Percentiles rank a stretch among this genome's conserved stretches.
Evolutionary conservation across 495 filamentous ascomycete species (phyloP).

Genomic region (Penicillium riverlandense): DNA sequence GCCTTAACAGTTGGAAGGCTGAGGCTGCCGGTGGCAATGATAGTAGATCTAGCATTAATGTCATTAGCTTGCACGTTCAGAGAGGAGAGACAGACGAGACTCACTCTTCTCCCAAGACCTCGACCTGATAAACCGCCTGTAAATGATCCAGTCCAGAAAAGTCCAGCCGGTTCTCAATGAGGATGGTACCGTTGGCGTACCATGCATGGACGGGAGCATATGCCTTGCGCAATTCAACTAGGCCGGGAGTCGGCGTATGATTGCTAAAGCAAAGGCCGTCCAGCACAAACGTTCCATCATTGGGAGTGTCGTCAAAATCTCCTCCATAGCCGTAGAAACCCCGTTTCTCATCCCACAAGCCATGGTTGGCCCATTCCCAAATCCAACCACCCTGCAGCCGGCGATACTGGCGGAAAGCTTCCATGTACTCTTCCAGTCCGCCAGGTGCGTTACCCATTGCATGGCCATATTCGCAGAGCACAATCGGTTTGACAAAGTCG

Average conservation of each 20-base stretch:
- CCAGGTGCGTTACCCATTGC: constrained; percentile 72
- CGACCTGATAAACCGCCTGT: constrained; percentile 16
- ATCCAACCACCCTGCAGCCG: constrained; percentile 63
- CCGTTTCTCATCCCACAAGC: constrained; percentile 43
- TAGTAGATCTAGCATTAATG: not conserved
- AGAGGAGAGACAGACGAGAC: not conserved
- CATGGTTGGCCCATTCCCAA: constrained; percentile 72
- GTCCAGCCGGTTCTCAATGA: constrained; percentile 40
- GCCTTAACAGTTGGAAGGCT: not conserved
- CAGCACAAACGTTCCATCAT: constrained; percentile 59
- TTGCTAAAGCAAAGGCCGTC: constrained; percentile 54
- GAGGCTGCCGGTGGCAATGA: not conserved
- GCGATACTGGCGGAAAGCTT: constrained; percentile 48
- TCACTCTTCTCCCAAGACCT: constrained; percentile 10
- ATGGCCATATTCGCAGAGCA: constrained; percentile 64
- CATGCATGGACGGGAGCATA: constrained; percentile 43
- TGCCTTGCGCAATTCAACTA: constrained; percentile 55
- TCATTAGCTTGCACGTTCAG: too few relatives aligned
- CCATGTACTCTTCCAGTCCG: constrained; percentile 55
- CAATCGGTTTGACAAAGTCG: constrained; percentile 45
- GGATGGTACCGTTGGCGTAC: too few relatives aligned
- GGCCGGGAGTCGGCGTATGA: constrained; percentile 51
- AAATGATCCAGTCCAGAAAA: constrained; percentile 45
- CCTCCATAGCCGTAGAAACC: constrained; percentile 59
- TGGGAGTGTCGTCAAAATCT: constrained; percentile 59